Conservation (phyloP, 768 basidiomycete species). For the Ramaria rubella region DNA sequence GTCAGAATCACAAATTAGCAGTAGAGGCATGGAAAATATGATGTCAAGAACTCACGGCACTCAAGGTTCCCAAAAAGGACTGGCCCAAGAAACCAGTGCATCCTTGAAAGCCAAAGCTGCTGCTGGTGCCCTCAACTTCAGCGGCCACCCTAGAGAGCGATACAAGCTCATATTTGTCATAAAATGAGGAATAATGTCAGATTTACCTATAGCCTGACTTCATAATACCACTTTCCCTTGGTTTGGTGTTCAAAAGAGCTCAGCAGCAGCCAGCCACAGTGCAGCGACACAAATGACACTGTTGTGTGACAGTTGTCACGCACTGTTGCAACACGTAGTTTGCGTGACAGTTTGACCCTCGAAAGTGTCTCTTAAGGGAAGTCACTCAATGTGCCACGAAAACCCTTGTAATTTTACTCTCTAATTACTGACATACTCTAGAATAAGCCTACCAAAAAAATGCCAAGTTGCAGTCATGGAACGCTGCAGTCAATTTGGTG, state of each 20-base stretch:
- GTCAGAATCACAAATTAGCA: constrained; percentile 5
- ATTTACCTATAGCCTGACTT: background rate
- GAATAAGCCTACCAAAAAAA: background rate
- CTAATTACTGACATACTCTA: background rate
- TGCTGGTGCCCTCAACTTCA: background rate
- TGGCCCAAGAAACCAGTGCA: background rate
- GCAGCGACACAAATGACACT: background rate
- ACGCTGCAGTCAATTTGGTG: background rate
- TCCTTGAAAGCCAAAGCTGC: background rate
- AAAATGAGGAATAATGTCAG: background rate
- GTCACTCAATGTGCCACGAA: background rate
- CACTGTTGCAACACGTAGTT: background rate
- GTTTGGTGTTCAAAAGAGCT: background rate
- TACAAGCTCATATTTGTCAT: background rate
- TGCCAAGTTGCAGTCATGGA: background rate
- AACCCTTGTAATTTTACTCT: background rate
- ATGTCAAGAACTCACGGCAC: background rate
- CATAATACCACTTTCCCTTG: background rate
- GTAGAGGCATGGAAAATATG: constrained; percentile 1
- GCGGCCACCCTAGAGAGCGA: background rate
- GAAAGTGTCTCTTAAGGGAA: background rate
- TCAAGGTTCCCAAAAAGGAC: background rate
- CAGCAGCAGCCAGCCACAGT: background rate
- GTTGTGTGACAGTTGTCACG: background rate
- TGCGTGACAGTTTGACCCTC: background rate